Evolutionary conservation across 2,329 filamentous ascomycete genomes (phyloP), one percentile per base, ranked within the genome.

Genomic region (Pseudonectria foliicola): DNA sequence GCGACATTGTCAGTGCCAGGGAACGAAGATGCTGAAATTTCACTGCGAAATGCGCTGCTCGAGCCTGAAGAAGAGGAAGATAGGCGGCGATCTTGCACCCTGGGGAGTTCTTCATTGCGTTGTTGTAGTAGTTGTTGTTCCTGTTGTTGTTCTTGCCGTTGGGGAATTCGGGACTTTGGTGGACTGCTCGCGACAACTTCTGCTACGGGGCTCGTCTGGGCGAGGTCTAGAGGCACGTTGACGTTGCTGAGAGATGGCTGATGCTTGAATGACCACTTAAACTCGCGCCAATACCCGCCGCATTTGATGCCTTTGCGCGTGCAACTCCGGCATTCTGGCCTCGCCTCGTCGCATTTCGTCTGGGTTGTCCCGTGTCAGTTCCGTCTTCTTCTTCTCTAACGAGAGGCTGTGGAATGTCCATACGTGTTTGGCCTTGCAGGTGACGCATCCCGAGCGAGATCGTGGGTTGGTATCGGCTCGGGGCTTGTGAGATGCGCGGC

Each of bases 191-290:
- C 18, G 18, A 21, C 8, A 8, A 21, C 18, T 6, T 21, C 18
- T 21, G 18, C 18, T 8, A 21, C 8, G 18, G 18, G 18, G 18
- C 18, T 21, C 18, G 5, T 8, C 18, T 21, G 18, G 18, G 8
- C 8, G 8, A 6, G 18, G 5, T 21, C 18, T 5, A 8, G 18
- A 21, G 18, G n/a, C n/a, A 42, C 25, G 23, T 40, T 33, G 25
- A 48, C 35, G 7, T 44, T 39, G 14, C 33, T 33, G n/a, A 46
- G 37, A 32, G 36, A 41, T 1, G 53, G 47, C 33, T 64, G 61
- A 36, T 66, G 59, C 29, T 65, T 66, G 41, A 61, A 64, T 0
- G 62, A 64, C 62, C 62, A 66, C 25, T 58, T 60, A 29, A 64
- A 53, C 13, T 56, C 54, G 14, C 45, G 45, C 42, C 46, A 46